Evolutionary conservation across 164 flowering plant species (phyloP), one percentile per base, ranked within the genome.

Genomic region (Stephania cephalantha): DNA sequence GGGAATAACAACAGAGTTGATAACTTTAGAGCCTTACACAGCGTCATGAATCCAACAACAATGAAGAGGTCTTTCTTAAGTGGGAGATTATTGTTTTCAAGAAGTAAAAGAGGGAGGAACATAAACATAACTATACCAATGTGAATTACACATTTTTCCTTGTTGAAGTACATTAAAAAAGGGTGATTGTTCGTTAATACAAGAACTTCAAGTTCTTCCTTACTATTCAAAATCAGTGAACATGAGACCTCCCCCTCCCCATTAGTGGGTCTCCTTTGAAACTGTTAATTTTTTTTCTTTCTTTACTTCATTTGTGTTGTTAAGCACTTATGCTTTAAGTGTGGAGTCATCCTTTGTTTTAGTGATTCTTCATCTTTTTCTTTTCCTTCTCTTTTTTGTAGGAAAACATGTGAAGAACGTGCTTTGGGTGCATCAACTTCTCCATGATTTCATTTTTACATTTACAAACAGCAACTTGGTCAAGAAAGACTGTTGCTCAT

Each of bases 21-120:
- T 22, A 58, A 63, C 65, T 85, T 76, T 73, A 76, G 73, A 71
- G 78, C 72, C 0, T 64, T 84, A 85, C 83, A 86, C 74, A 79
- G 83, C 79, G 87, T 82, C 15, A 74, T 31, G 73, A 81, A 78
- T 75, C 87, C 88, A 18, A 70, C 70, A 68, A 69, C 82, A 4
- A 86, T 89, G 87, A 90, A 87, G 80, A 84, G 97, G 74, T 89
- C 98, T 6, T 78, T 85, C 76, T 90, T 96, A 0, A 83, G 91
- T 79, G 93, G 97, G n/a, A 86, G 89, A 80, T 85, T 84, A 69
- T 74, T 82, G 42, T 81, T 86, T n/a, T 71, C 78, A 42, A 85
- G 85, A 77, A 71, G 82, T 63, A 82, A 83, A 31, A 85, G n/a
- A n/a, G n/a, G 78, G 64, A 76, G 79, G 55, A 77, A 52, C 55